phyloP scores from a whole-genome alignment of 73 alveolate species.

The Symbiodinium natans region DNA sequence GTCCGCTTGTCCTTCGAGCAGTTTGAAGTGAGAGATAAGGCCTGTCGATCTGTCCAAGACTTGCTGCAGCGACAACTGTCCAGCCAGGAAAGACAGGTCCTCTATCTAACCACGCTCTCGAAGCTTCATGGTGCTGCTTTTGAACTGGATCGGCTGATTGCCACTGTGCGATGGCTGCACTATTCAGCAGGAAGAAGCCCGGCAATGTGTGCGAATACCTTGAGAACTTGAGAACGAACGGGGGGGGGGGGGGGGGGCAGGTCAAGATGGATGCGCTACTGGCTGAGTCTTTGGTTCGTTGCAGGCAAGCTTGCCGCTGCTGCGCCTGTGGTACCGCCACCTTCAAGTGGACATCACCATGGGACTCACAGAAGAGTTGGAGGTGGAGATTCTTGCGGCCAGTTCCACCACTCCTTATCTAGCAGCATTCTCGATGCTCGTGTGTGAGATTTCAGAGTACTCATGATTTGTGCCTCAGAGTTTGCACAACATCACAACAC shows the following conservation, averaged over 20 bases:
- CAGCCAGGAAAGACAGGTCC: not conserved
- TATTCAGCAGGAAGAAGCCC: not conserved
- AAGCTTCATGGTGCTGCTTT: not conserved
- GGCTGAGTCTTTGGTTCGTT: no score
- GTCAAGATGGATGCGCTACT: not conserved
- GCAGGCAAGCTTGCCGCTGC: slow-evolving; percentile 52
- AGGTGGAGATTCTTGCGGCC: no score
- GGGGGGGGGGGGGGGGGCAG: not conserved
- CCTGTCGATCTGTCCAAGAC: not conserved
- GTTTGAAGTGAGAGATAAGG: slow-evolving; percentile 60
- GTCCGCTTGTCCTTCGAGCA: slow-evolving; percentile 53
- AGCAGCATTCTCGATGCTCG: no score
- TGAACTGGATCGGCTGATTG: not conserved
- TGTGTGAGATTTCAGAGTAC: no score
- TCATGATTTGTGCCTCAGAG: no score
- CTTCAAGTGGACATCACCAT: slow-evolving; percentile 68
- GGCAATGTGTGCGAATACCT: no score
- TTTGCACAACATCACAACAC: no score
- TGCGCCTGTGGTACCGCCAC: slow-evolving; percentile 44
- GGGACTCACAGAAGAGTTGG: slow-evolving; percentile 52
- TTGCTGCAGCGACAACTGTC: not conserved
- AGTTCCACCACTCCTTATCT: no score
- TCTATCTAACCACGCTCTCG: not conserved
- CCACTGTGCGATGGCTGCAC: not conserved
- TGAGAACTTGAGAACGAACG: no score